These are phyloP conservation scores for Spizellomyces sp. DNA, from an alignment of 192 early-diverging fungal genomes.

Conservation along the genomic window DNA sequence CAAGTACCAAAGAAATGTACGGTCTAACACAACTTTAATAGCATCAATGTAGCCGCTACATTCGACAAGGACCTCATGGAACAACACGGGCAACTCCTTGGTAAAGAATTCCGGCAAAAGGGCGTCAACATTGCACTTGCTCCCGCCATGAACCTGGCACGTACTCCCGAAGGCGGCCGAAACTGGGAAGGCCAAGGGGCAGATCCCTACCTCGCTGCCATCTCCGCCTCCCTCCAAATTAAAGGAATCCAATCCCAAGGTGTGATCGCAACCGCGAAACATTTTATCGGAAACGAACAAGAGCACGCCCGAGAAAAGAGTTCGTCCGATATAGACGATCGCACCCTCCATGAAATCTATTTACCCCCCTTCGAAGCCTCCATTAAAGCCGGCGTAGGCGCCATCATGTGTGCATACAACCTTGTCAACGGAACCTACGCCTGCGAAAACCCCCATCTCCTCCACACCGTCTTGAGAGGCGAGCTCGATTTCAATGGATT, in stretches of 20 bases:
- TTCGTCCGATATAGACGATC: constrained; percentile 41
- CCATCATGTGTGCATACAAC: constrained; percentile 70
- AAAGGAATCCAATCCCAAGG: constrained; percentile 50
- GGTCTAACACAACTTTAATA: background rate
- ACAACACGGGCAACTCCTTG: constrained; percentile 49
- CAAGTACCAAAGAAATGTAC: constrained; percentile 9
- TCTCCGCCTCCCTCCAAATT: constrained; percentile 34
- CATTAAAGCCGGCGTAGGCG: constrained; percentile 51
- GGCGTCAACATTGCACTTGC: constrained; percentile 61
- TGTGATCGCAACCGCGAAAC: constrained; percentile 62
- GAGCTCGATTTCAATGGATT: constrained; percentile 66
- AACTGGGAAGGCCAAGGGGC: constrained; percentile 51
- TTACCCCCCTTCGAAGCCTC: constrained; percentile 58
- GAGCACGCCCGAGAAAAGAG: constrained; percentile 38
- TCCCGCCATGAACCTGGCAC: constrained; percentile 47
- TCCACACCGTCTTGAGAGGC: constrained; percentile 52
- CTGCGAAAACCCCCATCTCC: constrained; percentile 52
- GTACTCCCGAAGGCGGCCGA: constrained; percentile 41
- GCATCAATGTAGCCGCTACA: constrained; percentile 63
- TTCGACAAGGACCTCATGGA: constrained; percentile 55
- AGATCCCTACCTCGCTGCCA: constrained; percentile 50
- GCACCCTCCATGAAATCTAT: constrained; percentile 65
- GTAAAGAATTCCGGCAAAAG: constrained; percentile 56
- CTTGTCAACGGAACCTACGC: constrained; percentile 56
- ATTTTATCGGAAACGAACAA: constrained; percentile 57